Base-by-base conservation (phyloP, 257 asterid species). In the Gynochthodes officinalis region DNA sequence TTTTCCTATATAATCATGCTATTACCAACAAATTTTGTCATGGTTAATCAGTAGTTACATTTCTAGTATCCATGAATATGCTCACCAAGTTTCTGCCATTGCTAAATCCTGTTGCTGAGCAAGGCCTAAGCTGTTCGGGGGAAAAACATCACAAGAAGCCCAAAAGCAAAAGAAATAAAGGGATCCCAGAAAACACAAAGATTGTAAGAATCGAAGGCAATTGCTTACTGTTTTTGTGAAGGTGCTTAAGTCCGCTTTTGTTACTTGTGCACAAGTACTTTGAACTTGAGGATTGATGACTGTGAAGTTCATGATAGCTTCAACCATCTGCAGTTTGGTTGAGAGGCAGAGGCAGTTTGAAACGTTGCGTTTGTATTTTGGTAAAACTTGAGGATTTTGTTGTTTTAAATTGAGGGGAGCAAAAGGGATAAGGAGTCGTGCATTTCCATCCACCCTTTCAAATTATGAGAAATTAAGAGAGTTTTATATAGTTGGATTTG, bases 371-470 rank as follows among this genome's bases (percentile, higher is more conserved):
- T 11, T 42, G 53, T 66, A 0, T 71, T 39, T 23, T 75, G 61
- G 14, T 71, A 16, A 35, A n/a, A 6, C 2, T 52, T 65, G 15
- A 3, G 40, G 40, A 12, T 64, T 25, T 52, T 21, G 53, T 23
- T 79, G 72, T 70, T 73, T 64, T 16, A 25, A 69, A 35, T 64
- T 64, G 78, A 35, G 61, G 71, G 78, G 32, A 63, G 37, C 9
- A 27, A 52, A 73, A 64, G 35, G 89, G 95, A 86, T 89, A 87
- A 89, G 90, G 70, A 74, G 67, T 61, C 80, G n/a, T n/a, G n/a
- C n/a, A 80, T 83, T 86, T 81, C 73, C 79, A 76, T 89, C 95
- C 90, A 86, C 90, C 80, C 83, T 74, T 82, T 10, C 23, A 27
- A 37, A n/a, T 0, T 23, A 37, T 57, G 5, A 16, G 39, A 49